Percentiles rank a stretch among this genome's conserved stretches.
phyloP scores from a whole-genome alignment of 2,329 filamentous ascomycete species.

The Metarhizium album region DNA sequence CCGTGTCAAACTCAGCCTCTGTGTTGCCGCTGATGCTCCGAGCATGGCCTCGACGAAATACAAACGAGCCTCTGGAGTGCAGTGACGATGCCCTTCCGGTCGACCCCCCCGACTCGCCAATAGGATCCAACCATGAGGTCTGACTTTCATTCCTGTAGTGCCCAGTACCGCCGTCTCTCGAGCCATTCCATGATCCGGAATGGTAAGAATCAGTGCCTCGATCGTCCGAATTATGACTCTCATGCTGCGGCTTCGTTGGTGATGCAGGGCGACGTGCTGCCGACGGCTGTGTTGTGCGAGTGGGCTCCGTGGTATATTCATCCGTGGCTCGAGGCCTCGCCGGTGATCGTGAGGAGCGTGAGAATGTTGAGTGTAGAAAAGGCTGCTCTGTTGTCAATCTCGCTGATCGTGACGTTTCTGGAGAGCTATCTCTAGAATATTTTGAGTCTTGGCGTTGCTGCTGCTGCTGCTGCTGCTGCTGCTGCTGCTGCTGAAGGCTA shows the following conservation, averaged over 20 bases:
- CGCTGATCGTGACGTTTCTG: constrained; percentile 13
- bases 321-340: constrained; percentile 18
- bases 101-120: constrained; percentile 80
- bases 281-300: constrained; percentile 60
- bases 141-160: constrained; percentile 55
- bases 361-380: constrained; percentile 43
- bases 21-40: constrained; percentile 60
- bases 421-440: constrained; percentile 13
- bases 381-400: constrained; percentile 7
- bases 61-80: constrained; percentile 68
- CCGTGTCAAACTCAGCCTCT: constrained; percentile 86
- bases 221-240: constrained; percentile 10
- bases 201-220: constrained; percentile 4
- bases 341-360: constrained; percentile 39
- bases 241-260: constrained; percentile 15
- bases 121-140: constrained; percentile 88
- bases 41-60: constrained; percentile 58
- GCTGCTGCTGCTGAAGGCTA: constrained; percentile 11
- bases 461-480: constrained; percentile 10
- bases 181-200: constrained; percentile 13
- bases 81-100: constrained; percentile 55
- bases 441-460: constrained; percentile 13
- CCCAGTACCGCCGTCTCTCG: constrained; percentile 12
- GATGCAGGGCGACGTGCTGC: constrained; percentile 53
- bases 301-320: constrained; percentile 33